Percentiles rank a stretch among this genome's conserved stretches.
Conservation (phyloP, 495 filamentous ascomycete genomes). For the Penicillium nucicola region DNA sequence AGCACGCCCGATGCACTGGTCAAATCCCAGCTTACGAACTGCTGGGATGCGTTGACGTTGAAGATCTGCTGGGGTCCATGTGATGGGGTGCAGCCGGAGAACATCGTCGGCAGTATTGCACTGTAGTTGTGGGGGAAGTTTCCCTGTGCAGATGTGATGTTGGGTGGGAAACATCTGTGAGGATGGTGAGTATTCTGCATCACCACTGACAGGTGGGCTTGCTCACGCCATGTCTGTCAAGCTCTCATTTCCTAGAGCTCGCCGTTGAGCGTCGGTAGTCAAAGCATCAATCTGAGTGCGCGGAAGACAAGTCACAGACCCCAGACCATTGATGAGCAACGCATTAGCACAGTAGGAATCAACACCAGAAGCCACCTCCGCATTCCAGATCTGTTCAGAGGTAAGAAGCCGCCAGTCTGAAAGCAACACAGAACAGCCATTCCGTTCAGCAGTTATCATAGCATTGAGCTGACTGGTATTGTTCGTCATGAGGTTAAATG, state of each 20-base stretch:
- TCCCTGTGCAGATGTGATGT: constrained; percentile 9
- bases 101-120: constrained; percentile 22
- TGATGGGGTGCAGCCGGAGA: constrained; percentile 30
- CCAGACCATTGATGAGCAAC: constrained; percentile 56
- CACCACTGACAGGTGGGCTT: not conserved
- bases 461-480: constrained; percentile 33
- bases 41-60: constrained; percentile 17
- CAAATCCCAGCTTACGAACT: constrained; percentile 33
- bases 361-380: constrained; percentile 34
- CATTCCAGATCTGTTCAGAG: constrained; percentile 41
- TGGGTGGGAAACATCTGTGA: constrained; percentile 22
- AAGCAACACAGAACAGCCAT: constrained; percentile 45
- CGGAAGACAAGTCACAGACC: constrained; percentile 42
- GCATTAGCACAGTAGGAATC: constrained; percentile 46
- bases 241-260: constrained; percentile 22
- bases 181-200: not conserved
- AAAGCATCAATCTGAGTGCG: constrained; percentile 34
- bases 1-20: constrained; percentile 26
- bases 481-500: constrained; percentile 46
- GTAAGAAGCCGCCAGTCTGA: constrained; percentile 55
- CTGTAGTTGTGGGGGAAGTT: constrained; percentile 20
- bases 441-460: constrained; percentile 43
- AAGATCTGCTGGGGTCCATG: constrained; percentile 26
- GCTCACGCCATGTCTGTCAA: constrained; percentile 51
- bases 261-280: constrained; percentile 24